A percentile compares a stretch with the other conserved stretches of the same genome.
Evolutionary conservation across 768 basidiomycete species (phyloP).

Genomic region (Fomitopsis pulvina): DNA sequence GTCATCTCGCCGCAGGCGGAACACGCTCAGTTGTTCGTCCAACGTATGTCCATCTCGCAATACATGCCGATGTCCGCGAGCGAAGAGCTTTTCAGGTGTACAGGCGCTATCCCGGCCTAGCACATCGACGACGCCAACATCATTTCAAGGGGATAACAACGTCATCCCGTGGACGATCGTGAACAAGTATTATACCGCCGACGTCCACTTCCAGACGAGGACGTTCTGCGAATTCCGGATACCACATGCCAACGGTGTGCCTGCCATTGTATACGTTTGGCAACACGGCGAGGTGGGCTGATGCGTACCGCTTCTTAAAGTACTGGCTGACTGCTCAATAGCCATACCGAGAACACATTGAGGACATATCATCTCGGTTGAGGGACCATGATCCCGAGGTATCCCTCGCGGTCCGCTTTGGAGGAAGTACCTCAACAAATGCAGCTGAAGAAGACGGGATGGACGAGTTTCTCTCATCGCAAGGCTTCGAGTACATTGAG

Average conservation of each 20-base stretch:
- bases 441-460: slow-evolving; percentile 45
- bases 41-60: slow-evolving; percentile 20
- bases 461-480: slow-evolving; percentile 59
- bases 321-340: slow-evolving; percentile 16
- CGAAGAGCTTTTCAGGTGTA: slow-evolving; percentile 17
- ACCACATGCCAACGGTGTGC: slow-evolving; percentile 39
- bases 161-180: slow-evolving; percentile 65
- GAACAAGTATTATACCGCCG: slow-evolving; percentile 79
- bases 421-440: slow-evolving; percentile 15
- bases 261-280: slow-evolving; percentile 76
- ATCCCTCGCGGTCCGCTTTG: slow-evolving; percentile 56
- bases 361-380: slow-evolving; percentile 41
- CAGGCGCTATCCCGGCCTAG: slow-evolving; percentile 12
- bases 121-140: background rate
- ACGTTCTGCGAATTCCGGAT: slow-evolving; percentile 38
- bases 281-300: slow-evolving; percentile 52
- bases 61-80: slow-evolving; percentile 6
- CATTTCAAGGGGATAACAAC: slow-evolving; percentile 3
- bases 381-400: slow-evolving; percentile 61
- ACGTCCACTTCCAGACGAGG: slow-evolving; percentile 59
- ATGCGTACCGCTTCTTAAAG: slow-evolving; percentile 3
- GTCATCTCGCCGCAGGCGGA: slow-evolving; percentile 20
- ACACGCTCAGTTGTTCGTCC: slow-evolving; percentile 18
- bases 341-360: slow-evolving; percentile 54
- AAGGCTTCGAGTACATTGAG: slow-evolving; percentile 77